phyloP scores from a whole-genome alignment of 2,329 filamentous ascomycete species.

The Aspergillus puulaauensis region DNA sequence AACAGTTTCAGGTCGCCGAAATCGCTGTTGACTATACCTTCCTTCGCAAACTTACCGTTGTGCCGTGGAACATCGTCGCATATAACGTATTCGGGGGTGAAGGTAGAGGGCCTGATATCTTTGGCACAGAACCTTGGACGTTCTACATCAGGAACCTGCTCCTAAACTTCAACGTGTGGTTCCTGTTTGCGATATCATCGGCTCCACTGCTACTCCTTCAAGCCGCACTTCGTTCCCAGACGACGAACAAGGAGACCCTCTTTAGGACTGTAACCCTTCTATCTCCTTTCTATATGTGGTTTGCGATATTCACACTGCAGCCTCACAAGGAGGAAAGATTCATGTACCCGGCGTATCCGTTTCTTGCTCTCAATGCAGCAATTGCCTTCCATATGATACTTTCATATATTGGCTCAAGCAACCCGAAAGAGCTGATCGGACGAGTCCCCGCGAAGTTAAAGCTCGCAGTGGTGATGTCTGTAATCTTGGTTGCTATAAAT shows the following conservation, averaged over 20 bases:
- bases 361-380: conserved; percentile 83
- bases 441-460: conserved; percentile 76
- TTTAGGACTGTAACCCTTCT: conserved; percentile 76
- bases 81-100: conserved; percentile 90
- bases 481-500: conserved; percentile 64
- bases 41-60: conserved; percentile 73
- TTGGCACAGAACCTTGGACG: conserved; percentile 94
- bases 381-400: conserved; percentile 80
- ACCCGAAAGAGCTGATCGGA: conserved; percentile 65
- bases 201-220: conserved; percentile 75
- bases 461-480: conserved; percentile 59
- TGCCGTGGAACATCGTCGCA: conserved; percentile 88
- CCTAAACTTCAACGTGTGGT: conserved; percentile 96
- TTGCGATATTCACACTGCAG: conserved; percentile 84
- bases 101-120: conserved; percentile 81
- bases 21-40: conserved; percentile 76
- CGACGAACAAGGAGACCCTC: conserved; percentile 65
- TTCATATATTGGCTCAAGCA: conserved; percentile 68
- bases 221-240: conserved; percentile 62
- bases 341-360: conserved; percentile 96
- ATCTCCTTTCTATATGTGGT: conserved; percentile 89
- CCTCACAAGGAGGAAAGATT: conserved; percentile 98
- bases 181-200: conserved; percentile 72
- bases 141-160: conserved; percentile 91
- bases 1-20: conserved; percentile 60